Percentiles rank a stretch among this genome's conserved stretches.
phyloP scores from a whole-genome alignment of 2,329 filamentous ascomycete genomes.

The Penicillium sp. region DNA sequence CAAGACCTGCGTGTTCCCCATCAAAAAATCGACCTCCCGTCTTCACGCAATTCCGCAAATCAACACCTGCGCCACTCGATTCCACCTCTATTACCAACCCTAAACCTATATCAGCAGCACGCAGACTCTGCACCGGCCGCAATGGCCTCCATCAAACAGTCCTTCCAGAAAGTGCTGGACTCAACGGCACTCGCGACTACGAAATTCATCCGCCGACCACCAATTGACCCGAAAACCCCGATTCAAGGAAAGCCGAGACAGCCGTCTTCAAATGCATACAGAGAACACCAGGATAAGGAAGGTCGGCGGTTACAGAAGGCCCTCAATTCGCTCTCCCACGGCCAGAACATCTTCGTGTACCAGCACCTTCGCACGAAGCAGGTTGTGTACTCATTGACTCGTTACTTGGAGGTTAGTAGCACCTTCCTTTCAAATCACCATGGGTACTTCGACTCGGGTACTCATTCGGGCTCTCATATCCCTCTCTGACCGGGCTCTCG shows the following conservation, averaged over 20 bases:
- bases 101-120: conserved; percentile 12
- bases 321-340: conserved; percentile 51
- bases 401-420: conserved; percentile 55
- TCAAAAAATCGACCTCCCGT: conserved; percentile 39
- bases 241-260: conserved; percentile 47
- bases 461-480: background rate
- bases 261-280: conserved; percentile 46
- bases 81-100: conserved; percentile 11
- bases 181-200: conserved; percentile 42
- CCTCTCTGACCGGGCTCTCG: background rate
- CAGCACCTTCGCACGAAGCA: conserved; percentile 64
- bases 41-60: conserved; percentile 19
- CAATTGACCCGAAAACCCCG: conserved; percentile 34
- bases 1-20: conserved; percentile 29
- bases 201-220: conserved; percentile 39
- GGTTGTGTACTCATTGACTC: conserved; percentile 63
- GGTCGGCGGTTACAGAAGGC: conserved; percentile 47
- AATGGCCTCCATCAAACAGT: conserved; percentile 37
- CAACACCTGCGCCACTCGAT: conserved; percentile 17
- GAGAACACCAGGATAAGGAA: conserved; percentile 40
- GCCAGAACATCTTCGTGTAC: conserved; percentile 65
- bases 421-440: background rate
- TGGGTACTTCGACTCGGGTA: background rate
- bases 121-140: conserved; percentile 29
- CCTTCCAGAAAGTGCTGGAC: conserved; percentile 41